These are phyloP conservation scores for Vinca minor DNA, from an alignment of 257 asterid species.

Conservation along the genomic window DNA sequence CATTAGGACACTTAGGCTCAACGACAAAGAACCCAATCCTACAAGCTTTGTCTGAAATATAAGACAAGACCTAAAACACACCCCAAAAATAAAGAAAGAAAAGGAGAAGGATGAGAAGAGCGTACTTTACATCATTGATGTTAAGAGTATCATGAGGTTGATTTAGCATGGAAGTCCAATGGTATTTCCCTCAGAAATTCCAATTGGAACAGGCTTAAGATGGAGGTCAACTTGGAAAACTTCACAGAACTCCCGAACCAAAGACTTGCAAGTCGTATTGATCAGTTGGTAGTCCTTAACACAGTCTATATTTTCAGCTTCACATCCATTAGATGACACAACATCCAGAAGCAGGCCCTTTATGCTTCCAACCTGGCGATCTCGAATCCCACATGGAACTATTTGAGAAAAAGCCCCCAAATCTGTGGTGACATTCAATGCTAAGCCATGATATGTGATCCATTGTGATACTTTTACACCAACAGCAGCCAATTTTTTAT, in stretches of 20 bases:
- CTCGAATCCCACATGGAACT: constrained; percentile 77
- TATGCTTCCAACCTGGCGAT: constrained; percentile 69
- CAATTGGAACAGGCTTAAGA: constrained; percentile 13
- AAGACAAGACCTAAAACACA: too few relatives aligned
- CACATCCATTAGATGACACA: constrained; percentile 3
- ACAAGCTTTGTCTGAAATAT: too few relatives aligned
- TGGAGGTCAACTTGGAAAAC: constrained; percentile 56
- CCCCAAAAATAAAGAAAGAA: too few relatives aligned
- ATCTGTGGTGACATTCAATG: constrained; percentile 72
- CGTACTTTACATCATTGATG: too few relatives aligned
- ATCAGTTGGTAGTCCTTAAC: constrained; percentile 39
- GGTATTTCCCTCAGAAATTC: not conserved
- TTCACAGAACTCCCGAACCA: constrained; percentile 53
- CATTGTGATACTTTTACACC: constrained; percentile 70
- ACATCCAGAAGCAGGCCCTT: constrained; percentile 36
- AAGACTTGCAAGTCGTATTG: constrained; percentile 34
- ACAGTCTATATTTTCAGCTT: constrained; percentile 13
- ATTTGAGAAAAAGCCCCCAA: constrained; percentile 47
- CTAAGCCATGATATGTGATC: constrained; percentile 78
- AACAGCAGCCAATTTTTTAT: constrained; percentile 68
- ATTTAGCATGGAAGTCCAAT: too few relatives aligned
- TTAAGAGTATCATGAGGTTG: too few relatives aligned
- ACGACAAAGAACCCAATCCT: too few relatives aligned
- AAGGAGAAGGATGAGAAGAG: too few relatives aligned
- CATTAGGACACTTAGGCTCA: too few relatives aligned